A percentile compares a stretch with the other conserved stretches of the same genome.
These are phyloP conservation scores for Bocquillonia castaneifolia DNA, from an alignment of 441 rosid genomes.

Conservation along the genomic window DNA sequence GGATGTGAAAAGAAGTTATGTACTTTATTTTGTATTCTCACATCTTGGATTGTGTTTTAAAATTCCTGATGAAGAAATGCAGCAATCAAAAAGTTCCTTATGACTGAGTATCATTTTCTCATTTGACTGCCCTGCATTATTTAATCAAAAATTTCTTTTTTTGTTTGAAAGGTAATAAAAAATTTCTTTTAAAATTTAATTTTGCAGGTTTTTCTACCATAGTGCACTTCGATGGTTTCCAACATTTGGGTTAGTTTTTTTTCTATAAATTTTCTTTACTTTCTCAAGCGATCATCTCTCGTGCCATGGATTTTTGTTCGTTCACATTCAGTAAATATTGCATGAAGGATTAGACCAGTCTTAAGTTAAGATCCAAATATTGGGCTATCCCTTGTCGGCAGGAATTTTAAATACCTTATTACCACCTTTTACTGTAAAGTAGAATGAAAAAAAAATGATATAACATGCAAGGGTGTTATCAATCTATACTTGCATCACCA, in stretches of 20 bases:
- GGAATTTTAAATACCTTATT: neutral
- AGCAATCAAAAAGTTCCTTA: neutral
- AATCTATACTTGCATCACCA: neutral
- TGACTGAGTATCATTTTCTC: neutral
- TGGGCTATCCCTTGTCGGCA: neutral
- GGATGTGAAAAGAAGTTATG: neutral
- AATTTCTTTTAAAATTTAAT: constrained; percentile 15
- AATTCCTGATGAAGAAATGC: neutral
- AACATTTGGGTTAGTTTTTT: constrained; percentile 57
- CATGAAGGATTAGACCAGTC: neutral
- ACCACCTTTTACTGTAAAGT: neutral
- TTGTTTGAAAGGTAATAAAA: too few relatives aligned
- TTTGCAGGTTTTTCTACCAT: constrained; percentile 84
- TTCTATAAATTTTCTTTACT: constrained; percentile 4
- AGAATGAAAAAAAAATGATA: neutral
- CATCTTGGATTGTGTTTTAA: neutral
- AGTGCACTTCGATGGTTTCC: constrained; percentile 91
- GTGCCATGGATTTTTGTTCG: neutral
- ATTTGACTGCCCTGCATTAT: constrained; percentile 3
- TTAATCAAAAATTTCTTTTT: neutral
- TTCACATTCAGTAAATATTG: neutral
- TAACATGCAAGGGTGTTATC: constrained; percentile 7
- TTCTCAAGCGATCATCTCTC: neutral
- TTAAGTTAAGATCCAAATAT: neutral
- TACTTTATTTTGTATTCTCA: neutral